Evolutionary conservation across 2,329 filamentous ascomycete genomes (phyloP), one percentile per base, ranked within the genome.

Genomic region (Fusarium sp.): DNA sequence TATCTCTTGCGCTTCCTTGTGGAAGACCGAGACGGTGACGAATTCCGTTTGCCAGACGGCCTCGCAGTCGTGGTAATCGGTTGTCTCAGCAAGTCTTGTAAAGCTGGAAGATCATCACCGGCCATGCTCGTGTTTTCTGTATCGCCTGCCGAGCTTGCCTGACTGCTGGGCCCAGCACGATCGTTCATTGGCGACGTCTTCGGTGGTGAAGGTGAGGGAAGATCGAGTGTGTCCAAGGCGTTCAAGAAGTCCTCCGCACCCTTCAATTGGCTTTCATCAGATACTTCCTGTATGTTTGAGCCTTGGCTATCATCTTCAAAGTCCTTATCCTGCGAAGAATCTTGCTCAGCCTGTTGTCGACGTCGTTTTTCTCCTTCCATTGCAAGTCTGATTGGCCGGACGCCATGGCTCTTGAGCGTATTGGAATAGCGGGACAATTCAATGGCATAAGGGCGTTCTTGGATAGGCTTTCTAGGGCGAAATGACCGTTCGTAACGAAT

Each of bases 401-500:
- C 79, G 31, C 89, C 89, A 64, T 88, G 88, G 7, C 85, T 85
- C 75, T 86, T 88, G 74, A 90, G 85, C 26, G 84, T 80, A 7
- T 81, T 87, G 62, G 85, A 86, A 77, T 90, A 90, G 35, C 86
- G 85, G 1, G 85, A 88, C 75, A 85, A 87, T 70, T 91, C 89
- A 8, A 90, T 81, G 11, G 87, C 80, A 70, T 90, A 91, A 7
- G 89, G 89, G 49, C 90, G 88, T 75, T 90, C 84, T 76, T 91
- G 89, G 12, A 90, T 90, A 3, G 88, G 88, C 69, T 90, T 91
- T 26, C 89, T 85, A 3, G 88, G 88, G 12, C 89, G 85, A n/a
- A 91, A 80, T 8, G 86, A 89, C 39, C 88, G 85, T 69, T 85
- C 83, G 51, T 83, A 80, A 18, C 80, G 81, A 35, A 83, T 75